Base-by-base conservation (phyloP, 2,329 filamentous ascomycete species). In the Saccharata proteae region DNA sequence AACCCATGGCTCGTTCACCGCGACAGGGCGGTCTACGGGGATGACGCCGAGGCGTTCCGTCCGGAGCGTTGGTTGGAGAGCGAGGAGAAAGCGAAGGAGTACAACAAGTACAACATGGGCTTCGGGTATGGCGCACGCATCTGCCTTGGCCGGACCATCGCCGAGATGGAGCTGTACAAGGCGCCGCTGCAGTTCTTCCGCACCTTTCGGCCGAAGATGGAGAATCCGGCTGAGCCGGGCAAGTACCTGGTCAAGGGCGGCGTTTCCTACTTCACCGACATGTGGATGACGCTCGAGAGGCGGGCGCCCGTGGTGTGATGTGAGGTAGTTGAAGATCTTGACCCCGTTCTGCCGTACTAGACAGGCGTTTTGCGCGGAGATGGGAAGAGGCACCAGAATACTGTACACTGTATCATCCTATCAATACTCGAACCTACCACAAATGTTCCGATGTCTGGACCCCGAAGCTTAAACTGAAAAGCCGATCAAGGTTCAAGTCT, bases 91-190 rank as follows among this genome's bases (percentile, higher is more conserved):
- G 52, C 54, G 0, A 59, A 56, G 38, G 42, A 59, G 32, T 62
- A 58, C 35, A 55, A 58, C 25, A 65, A 62, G 46, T 64, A 64
- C 33, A 62, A 57, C 35, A 58, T 71, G 44, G 52, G 50, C 0
- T 71, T 69, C 35, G 66, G 65, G 0, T 65, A 65, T 45, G 67
- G 67, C 0, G 43, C 61, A 1, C 48, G 62, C 8, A 50, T 59
- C 9, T 69, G 65, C 34, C 40, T 69, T 25, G 66, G 67, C 0
- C 59, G 56, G 36, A 57, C 65, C 25, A 63, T 71, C 36, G 66
- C 64, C 2, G 54, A 62, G 42, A 65, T 69, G 62, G 66, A 70
- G 48, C 40, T 69, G 30, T 67, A 57, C 44, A 69, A 71, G 51
- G 55, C 42, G 3, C 58, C 35, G 11, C 23, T 47, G 30, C 32